phyloP scores from a whole-genome alignment of 371 early-diverging fungal genomes.

The Mortierella sp. region DNA sequence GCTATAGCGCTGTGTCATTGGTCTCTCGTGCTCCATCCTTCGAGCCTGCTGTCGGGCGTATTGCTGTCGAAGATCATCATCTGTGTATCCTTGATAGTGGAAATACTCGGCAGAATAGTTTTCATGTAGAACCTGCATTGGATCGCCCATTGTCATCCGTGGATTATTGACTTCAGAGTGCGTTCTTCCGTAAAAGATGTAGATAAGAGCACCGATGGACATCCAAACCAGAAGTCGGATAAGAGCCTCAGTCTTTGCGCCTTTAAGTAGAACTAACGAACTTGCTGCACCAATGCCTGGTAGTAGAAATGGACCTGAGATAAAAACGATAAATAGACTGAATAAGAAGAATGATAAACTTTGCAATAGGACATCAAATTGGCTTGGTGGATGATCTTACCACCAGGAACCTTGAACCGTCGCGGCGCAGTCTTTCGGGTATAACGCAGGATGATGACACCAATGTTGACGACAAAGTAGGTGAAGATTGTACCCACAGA shows the following conservation, averaged over 20 bases:
- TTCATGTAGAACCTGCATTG: conserved; percentile 51
- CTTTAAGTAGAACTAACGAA: conserved; percentile 39
- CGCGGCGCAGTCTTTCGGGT: conserved; percentile 80
- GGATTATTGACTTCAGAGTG: conserved; percentile 57
- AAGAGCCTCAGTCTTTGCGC: conserved; percentile 40
- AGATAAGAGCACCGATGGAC: conserved; percentile 43
- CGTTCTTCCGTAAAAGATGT: conserved; percentile 41
- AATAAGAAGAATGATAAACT: not conserved
- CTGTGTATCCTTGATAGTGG: conserved; percentile 45
- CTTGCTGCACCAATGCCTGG: conserved; percentile 49
- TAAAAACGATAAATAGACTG: not conserved
- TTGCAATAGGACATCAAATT: not conserved
- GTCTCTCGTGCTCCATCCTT: conserved; percentile 34
- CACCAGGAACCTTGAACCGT: conserved; percentile 85
- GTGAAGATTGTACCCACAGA: conserved; percentile 90
- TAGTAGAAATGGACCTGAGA: conserved; percentile 39
- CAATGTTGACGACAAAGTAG: conserved; percentile 86
- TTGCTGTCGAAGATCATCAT: conserved; percentile 48
- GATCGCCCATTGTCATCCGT: conserved; percentile 31
- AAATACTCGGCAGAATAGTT: conserved; percentile 33
- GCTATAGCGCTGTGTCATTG: conserved; percentile 19
- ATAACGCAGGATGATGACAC: conserved; percentile 80
- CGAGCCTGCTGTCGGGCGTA: conserved; percentile 37
- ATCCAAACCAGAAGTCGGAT: conserved; percentile 52
- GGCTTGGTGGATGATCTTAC: conserved; percentile 3